Conservation (phyloP, 139 green algal species). For the Asterochloris sp. region DNA sequence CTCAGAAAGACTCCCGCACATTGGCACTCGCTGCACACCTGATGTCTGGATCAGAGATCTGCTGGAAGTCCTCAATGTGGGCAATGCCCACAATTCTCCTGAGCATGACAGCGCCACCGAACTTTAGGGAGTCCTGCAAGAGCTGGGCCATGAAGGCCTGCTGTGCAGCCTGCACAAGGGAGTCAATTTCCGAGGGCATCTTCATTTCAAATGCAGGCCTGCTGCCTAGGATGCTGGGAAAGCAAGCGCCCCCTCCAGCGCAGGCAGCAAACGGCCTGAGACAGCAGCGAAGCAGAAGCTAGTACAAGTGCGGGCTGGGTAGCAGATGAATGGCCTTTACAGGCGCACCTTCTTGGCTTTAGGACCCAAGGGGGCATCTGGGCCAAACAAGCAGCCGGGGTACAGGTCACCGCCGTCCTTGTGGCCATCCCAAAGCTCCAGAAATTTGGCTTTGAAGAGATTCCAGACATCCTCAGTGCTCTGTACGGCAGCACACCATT, state of each 20-base stretch:
- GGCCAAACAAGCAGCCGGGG: constrained; percentile 38
- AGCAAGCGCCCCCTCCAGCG: neutral
- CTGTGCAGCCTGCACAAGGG: constrained; percentile 49
- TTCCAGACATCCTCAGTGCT: constrained; percentile 56
- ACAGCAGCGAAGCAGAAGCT: neutral
- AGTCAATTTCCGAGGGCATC: neutral
- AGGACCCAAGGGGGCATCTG: constrained; percentile 11
- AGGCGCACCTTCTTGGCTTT: constrained; percentile 3
- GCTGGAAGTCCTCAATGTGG: constrained; percentile 90
- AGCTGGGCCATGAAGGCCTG: constrained; percentile 71
- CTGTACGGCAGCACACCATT: constrained; percentile 13
- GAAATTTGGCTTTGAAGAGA: constrained; percentile 64
- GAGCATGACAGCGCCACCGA: constrained; percentile 71
- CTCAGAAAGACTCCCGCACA: too few species aligned
- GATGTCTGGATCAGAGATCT: constrained; percentile 60
- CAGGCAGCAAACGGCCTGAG: neutral
- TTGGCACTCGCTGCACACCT: neutral
- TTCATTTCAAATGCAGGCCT: neutral
- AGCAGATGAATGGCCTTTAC: neutral
- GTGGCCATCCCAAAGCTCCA: constrained; percentile 56
- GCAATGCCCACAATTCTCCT: constrained; percentile 90
- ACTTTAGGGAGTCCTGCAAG: constrained; percentile 59
- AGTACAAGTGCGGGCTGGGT: neutral
- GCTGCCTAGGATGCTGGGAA: neutral
- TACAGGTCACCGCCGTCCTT: constrained; percentile 41